phyloP scores from a whole-genome alignment of 2,329 filamentous ascomycete species.

The Malbranchea zuffiana region DNA sequence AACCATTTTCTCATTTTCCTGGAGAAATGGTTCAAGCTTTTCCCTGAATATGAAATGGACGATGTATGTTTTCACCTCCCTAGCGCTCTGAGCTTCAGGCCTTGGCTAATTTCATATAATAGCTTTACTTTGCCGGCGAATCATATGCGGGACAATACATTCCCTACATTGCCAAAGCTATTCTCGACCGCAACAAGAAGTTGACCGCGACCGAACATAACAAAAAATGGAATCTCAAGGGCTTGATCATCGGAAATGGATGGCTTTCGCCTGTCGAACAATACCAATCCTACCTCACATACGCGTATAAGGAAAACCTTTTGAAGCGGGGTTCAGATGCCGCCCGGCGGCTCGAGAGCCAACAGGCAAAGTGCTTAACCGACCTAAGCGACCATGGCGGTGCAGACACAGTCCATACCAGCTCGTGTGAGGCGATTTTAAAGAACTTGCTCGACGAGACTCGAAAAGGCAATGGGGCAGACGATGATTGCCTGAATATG shows the following conservation, averaged over 20 bases:
- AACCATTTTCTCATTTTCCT: slow-evolving; percentile 77
- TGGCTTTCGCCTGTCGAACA: slow-evolving; percentile 91
- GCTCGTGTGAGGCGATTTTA: slow-evolving; percentile 66
- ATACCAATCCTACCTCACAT: slow-evolving; percentile 77
- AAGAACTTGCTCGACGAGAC: slow-evolving; percentile 59
- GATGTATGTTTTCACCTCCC: slow-evolving; percentile 56
- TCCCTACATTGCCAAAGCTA: slow-evolving; percentile 86
- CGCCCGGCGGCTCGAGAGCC: slow-evolving; percentile 55
- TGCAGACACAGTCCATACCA: slow-evolving; percentile 54
- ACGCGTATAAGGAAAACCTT: slow-evolving; percentile 64
- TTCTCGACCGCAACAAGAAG: slow-evolving; percentile 75
- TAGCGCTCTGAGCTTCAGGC: background rate
- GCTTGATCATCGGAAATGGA: slow-evolving; percentile 88
- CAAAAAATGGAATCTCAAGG: slow-evolving; percentile 64
- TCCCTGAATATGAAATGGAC: slow-evolving; percentile 82
- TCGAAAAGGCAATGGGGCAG: slow-evolving; percentile 38
- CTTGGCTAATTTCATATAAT: background rate
- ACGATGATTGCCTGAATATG: slow-evolving; percentile 74
- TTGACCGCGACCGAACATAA: slow-evolving; percentile 26
- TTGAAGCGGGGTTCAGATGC: slow-evolving; percentile 55
- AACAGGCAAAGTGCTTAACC: slow-evolving; percentile 57
- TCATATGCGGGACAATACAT: slow-evolving; percentile 97
- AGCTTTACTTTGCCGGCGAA: slow-evolving; percentile 93
- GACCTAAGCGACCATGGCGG: slow-evolving; percentile 49
- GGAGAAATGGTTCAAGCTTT: slow-evolving; percentile 81